These are phyloP conservation scores for Tricholoma sp. DNA, from an alignment of 768 basidiomycete genomes.

Conservation along the genomic window DNA sequence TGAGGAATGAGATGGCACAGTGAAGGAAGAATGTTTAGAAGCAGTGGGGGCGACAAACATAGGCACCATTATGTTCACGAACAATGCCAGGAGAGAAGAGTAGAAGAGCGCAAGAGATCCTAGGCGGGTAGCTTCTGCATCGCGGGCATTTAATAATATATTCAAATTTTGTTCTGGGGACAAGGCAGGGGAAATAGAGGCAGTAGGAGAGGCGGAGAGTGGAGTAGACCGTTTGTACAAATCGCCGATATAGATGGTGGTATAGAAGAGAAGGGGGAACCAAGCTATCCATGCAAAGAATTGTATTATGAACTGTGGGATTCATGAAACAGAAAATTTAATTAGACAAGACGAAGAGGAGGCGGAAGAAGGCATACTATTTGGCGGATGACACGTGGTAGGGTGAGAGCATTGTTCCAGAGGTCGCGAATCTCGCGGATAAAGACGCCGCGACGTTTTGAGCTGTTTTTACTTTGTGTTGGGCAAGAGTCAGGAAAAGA, in stretches of 20 bases:
- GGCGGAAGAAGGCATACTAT: constrained; percentile 53
- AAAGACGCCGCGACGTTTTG: constrained; percentile 28
- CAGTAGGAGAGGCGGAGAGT: constrained; percentile 14
- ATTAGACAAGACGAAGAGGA: neutral
- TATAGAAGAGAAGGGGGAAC: constrained; percentile 92
- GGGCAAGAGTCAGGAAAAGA: neutral
- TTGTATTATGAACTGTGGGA: constrained; percentile 63
- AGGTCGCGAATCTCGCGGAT: constrained; percentile 53
- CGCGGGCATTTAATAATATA: constrained; percentile 24
- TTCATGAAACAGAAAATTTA: neutral
- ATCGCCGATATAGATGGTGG: constrained; percentile 83
- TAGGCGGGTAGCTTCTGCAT: constrained; percentile 71
- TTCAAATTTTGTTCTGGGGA: constrained; percentile 11
- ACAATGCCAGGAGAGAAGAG: constrained; percentile 64
- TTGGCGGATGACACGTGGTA: constrained; percentile 72
- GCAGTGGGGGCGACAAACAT: constrained; percentile 39
- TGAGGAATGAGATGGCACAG: neutral
- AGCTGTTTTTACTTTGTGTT: constrained; percentile 5
- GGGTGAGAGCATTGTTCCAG: constrained; percentile 60
- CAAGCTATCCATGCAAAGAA: constrained; percentile 86
- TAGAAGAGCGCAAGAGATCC: constrained; percentile 83
- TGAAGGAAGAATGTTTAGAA: constrained; percentile 1
- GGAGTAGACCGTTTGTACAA: constrained; percentile 58
- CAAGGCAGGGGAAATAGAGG: constrained; percentile 13
- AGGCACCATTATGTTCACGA: constrained; percentile 67